Percentiles rank a stretch among this genome's conserved stretches.
Evolutionary conservation across 495 filamentous ascomycete genomes (phyloP).

Genomic region (Aspergillus sclerotioniger): DNA sequence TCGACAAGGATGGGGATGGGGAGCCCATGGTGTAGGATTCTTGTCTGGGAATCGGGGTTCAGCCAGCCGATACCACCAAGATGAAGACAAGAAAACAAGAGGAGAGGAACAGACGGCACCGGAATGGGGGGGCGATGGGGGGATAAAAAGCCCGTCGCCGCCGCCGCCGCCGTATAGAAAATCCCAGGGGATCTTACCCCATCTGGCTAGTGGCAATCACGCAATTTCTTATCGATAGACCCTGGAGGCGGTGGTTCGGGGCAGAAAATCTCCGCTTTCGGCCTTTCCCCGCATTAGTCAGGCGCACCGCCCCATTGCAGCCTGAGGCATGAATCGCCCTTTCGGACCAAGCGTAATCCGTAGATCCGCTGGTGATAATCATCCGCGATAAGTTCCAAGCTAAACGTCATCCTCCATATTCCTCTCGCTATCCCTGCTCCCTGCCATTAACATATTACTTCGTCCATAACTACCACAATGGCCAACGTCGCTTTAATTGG

Average conservation of each 20-base stretch:
- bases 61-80: conserved; percentile 23
- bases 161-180: conserved; percentile 30
- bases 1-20: conserved; percentile 42
- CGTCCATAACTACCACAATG: conserved; percentile 22
- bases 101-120: conserved; percentile 14
- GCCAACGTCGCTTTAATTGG: conserved; percentile 46
- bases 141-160: conserved; percentile 10
- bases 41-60: conserved; percentile 30
- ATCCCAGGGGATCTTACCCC: conserved; percentile 32
- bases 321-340: conserved; percentile 18
- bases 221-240: conserved; percentile 43
- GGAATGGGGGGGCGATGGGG: conserved; percentile 23
- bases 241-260: conserved; percentile 15
- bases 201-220: conserved; percentile 41
- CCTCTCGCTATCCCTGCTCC: background rate
- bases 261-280: conserved; percentile 27
- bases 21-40: conserved; percentile 38
- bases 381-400: background rate
- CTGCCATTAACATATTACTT: background rate
- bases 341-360: conserved; percentile 7
- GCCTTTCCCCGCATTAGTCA: conserved; percentile 22
- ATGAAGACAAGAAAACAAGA: conserved; percentile 24
- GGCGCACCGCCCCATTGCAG: conserved; percentile 8
- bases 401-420: conserved; percentile 16
- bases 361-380: background rate